These are phyloP conservation scores for Phytophthora tentaculata DNA, from an alignment of 352 stramenopile genomes.

Conservation along the genomic window DNA sequence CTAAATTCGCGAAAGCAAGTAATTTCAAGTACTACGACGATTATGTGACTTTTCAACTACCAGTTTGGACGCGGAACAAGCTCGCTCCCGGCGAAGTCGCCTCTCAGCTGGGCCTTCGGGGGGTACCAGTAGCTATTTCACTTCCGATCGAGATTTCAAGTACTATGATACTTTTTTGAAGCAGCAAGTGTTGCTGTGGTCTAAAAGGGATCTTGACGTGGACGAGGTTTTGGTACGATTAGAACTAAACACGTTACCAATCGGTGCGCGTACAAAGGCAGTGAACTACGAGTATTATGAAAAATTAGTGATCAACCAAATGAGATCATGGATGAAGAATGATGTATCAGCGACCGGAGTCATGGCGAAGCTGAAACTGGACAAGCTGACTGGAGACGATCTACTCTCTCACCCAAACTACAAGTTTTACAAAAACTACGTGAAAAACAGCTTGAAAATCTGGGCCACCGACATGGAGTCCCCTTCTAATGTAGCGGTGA, in stretches of 20 bases:
- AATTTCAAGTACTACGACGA: slow-evolving; percentile 26
- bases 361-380: slow-evolving; percentile 16
- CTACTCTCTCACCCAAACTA: slow-evolving; percentile 19
- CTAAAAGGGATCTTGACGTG: neutral
- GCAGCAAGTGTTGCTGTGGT: neutral
- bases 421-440: slow-evolving; percentile 16
- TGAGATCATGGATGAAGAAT: slow-evolving; percentile 4
- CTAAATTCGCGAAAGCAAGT: neutral
- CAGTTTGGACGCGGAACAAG: slow-evolving; percentile 18
- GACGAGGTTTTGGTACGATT: slow-evolving; percentile 6
- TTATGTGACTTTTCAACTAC: slow-evolving; percentile 14
- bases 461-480: slow-evolving; percentile 4
- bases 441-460: slow-evolving; percentile 11
- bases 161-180: slow-evolving; percentile 20
- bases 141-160: slow-evolving; percentile 11
- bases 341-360: neutral
- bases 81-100: slow-evolving; percentile 10
- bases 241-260: slow-evolving; percentile 8
- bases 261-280: neutral
- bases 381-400: slow-evolving; percentile 5
- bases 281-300: slow-evolving; percentile 27
- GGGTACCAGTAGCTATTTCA: neutral
- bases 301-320: slow-evolving; percentile 7
- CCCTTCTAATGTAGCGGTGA: neutral
- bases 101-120: neutral